Evolutionary conservation across 2,329 filamentous ascomycete species (phyloP).

Genomic region (Anisogramma anomala): DNA sequence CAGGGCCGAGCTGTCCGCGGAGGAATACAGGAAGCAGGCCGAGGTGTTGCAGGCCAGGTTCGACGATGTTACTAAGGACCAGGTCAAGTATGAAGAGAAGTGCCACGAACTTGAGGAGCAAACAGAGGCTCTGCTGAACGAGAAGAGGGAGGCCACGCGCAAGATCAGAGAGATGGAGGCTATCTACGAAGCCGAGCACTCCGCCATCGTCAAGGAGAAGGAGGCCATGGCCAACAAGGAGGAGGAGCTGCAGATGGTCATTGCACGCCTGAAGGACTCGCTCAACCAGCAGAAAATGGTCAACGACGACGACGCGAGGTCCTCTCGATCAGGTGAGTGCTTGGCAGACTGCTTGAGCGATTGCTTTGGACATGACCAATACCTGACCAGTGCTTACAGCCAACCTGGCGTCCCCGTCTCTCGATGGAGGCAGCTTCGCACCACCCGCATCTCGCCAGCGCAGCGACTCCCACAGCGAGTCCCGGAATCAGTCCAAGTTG

Average conservation of each 20-base stretch:
- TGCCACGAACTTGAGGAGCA: slow-evolving; percentile 78
- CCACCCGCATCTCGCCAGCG: slow-evolving; percentile 74
- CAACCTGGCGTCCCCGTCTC: slow-evolving; percentile 51
- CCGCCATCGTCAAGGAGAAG: slow-evolving; percentile 79
- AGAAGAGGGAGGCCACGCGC: slow-evolving; percentile 71
- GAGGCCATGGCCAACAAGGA: slow-evolving; percentile 75
- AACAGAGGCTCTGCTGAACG: slow-evolving; percentile 67
- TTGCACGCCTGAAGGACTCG: slow-evolving; percentile 84
- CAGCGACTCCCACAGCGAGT: slow-evolving; percentile 85
- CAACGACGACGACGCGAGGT: slow-evolving; percentile 43
- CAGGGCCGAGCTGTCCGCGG: slow-evolving; percentile 65
- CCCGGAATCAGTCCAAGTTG: slow-evolving; percentile 77
- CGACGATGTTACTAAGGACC: slow-evolving; percentile 74
- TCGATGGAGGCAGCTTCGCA: slow-evolving; percentile 71
- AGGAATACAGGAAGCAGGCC: slow-evolving; percentile 72
- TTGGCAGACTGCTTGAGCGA: neutral
- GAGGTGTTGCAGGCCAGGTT: slow-evolving; percentile 76
- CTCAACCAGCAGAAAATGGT: slow-evolving; percentile 66
- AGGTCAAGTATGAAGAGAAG: slow-evolving; percentile 76
- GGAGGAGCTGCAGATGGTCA: slow-evolving; percentile 81
- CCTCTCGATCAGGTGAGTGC: slow-evolving; percentile 46
- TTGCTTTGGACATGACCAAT: neutral
- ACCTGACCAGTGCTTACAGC: slow-evolving; percentile 16
- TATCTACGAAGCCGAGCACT: slow-evolving; percentile 84
- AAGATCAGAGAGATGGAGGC: slow-evolving; percentile 85